Evolutionary conservation across 202 grass and related monocot genomes (phyloP).

Genomic region (Tripidium arundinaceum): DNA sequence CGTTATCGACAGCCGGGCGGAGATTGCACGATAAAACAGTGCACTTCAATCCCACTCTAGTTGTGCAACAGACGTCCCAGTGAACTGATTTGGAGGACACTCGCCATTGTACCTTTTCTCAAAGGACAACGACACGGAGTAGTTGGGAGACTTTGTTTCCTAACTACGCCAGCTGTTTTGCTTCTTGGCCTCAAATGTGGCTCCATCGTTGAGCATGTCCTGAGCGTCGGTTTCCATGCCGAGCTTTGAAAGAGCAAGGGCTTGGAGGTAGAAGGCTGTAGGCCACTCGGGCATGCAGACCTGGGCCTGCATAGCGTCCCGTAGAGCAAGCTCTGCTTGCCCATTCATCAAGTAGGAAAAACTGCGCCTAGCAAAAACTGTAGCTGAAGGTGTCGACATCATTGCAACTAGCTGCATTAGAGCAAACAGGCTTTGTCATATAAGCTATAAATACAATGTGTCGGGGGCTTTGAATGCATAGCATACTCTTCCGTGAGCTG

Average conservation of each 20-base stretch:
- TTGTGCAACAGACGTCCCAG: not conserved
- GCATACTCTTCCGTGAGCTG: conserved; percentile 5
- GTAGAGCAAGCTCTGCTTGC: conserved; percentile 88
- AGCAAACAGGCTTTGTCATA: conserved; percentile 4
- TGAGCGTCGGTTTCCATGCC: conserved; percentile 98
- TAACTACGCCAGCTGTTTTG: conserved; percentile 89
- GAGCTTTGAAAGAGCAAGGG: conserved; percentile 91
- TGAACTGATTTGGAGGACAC: conserved; percentile 19
- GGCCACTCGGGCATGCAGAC: conserved; percentile 98
- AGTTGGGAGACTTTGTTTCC: not conserved
- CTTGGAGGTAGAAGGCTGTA: conserved; percentile 94
- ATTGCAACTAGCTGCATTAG: conserved; percentile 78
- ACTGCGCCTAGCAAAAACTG: conserved; percentile 81
- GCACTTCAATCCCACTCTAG: conserved; percentile 51
- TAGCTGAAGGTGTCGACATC: conserved; percentile 87
- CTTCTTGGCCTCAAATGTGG: conserved; percentile 89
- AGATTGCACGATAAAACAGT: conserved; percentile 50
- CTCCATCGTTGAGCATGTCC: conserved; percentile 97
- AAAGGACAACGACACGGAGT: conserved; percentile 1
- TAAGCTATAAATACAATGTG: conserved; percentile 4
- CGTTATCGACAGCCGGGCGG: conserved; percentile 25
- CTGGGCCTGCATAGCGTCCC: conserved; percentile 96
- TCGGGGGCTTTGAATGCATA: not conserved
- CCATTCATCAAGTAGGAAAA: conserved; percentile 95
- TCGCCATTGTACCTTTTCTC: conserved; percentile 7